Evolutionary conservation across 441 rosid genomes (phyloP).

Genomic region (Daphne laureola): DNA sequence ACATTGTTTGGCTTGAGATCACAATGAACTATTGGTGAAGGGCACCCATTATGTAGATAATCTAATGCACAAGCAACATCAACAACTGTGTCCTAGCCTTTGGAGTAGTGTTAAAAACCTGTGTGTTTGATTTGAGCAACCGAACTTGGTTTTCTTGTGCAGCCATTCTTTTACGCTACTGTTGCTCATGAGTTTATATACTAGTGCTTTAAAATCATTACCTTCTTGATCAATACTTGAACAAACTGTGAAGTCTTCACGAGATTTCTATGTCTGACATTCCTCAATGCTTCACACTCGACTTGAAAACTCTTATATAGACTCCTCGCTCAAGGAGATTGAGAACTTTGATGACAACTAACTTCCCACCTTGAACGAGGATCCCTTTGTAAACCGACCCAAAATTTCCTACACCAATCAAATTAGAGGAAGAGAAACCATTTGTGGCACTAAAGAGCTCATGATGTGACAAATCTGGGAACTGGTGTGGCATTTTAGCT

Average conservation of each 20-base stretch:
- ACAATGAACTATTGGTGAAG: constrained; percentile 16
- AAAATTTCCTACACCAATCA: too few relatives aligned
- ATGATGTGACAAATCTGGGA: constrained; percentile 1
- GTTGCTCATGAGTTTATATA: constrained; percentile 22
- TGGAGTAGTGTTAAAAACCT: constrained; percentile 12
- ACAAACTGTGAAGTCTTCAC: constrained; percentile 17
- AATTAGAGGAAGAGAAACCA: not conserved
- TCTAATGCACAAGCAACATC: constrained; percentile 24
- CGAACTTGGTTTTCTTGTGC: constrained; percentile 15
- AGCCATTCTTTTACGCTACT: constrained; percentile 10
- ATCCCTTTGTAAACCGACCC: constrained; percentile 4
- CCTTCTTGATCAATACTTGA: constrained; percentile 21
- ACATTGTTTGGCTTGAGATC: constrained; percentile 11
- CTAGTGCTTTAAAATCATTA: constrained; percentile 25
- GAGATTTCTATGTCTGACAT: constrained; percentile 27
- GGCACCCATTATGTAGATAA: constrained; percentile 25
- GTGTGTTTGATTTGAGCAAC: constrained; percentile 16
- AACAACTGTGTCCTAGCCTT: constrained; percentile 20
- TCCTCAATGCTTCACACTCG: constrained; percentile 23
- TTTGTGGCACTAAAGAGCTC: constrained; percentile 5
- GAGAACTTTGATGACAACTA: constrained; percentile 24
- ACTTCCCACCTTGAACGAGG: not conserved
- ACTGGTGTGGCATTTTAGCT: not conserved
- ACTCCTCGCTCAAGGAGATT: constrained; percentile 19
- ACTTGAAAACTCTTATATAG: constrained; percentile 18